phyloP scores from a whole-genome alignment of 176 grass and related monocot genomes.

The Carex scoparia region DNA sequence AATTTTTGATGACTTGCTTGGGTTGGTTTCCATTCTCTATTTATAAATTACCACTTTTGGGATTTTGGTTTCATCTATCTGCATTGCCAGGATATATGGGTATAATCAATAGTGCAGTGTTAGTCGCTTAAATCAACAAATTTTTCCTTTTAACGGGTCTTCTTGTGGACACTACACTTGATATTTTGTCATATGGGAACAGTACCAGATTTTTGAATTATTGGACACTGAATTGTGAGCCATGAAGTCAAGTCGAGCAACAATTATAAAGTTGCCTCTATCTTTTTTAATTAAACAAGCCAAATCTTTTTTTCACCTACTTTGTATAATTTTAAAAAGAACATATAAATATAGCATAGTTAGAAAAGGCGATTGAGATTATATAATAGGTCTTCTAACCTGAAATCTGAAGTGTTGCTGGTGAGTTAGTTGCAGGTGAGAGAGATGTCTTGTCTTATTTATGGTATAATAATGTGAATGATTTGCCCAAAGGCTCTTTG shows the following conservation, averaged over 20 bases:
- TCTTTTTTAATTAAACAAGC: background rate
- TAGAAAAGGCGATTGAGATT: background rate
- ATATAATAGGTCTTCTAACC: background rate
- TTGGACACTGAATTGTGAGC: background rate
- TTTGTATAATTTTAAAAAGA: background rate
- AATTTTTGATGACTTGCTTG: conserved; percentile 88
- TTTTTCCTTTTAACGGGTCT: background rate
- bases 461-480: background rate
- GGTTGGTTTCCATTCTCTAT: conserved; percentile 42
- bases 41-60: background rate
- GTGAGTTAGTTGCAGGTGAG: background rate
- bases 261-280: background rate
- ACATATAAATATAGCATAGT: background rate
- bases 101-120: background rate
- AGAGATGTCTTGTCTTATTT: background rate
- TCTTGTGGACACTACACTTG: background rate
- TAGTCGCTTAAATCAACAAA: background rate
- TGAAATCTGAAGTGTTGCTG: background rate
- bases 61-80: conserved; percentile 3
- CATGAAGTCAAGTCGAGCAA: background rate
- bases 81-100: background rate
- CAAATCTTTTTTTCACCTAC: background rate
- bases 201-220: background rate
- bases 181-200: background rate
- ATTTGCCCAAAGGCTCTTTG: background rate